phyloP scores from a whole-genome alignment of 192 early-diverging fungal species.

The Coemansia sp. region DNA sequence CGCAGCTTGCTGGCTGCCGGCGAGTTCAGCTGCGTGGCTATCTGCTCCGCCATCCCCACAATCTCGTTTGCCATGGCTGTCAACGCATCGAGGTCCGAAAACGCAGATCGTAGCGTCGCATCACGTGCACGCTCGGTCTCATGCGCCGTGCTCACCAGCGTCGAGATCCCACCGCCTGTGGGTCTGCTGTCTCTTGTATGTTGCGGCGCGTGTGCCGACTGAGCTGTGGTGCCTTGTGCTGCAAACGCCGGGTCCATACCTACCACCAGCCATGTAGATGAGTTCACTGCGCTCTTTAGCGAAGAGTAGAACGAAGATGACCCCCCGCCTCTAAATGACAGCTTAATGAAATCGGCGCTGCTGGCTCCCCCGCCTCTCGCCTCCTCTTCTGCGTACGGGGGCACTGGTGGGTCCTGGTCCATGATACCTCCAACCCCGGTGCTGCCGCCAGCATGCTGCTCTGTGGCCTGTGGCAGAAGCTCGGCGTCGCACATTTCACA shows the following conservation, averaged over 20 bases:
- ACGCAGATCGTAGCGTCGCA: conserved; percentile 74
- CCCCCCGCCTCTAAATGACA: conserved; percentile 83
- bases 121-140: conserved; percentile 65
- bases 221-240: background rate
- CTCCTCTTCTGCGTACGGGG: background rate
- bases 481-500: conserved; percentile 86
- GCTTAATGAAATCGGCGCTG: conserved; percentile 51
- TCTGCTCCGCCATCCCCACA: conserved; percentile 61
- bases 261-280: conserved; percentile 58
- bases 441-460: background rate
- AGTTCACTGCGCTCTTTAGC: conserved; percentile 63
- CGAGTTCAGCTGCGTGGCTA: conserved; percentile 52
- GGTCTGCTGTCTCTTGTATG: conserved; percentile 13
- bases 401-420: conserved; percentile 17
- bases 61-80: conserved; percentile 89
- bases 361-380: background rate
- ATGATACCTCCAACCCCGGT: background rate
- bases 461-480: conserved; percentile 36
- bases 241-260: conserved; percentile 17
- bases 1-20: conserved; percentile 47
- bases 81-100: conserved; percentile 84
- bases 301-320: conserved; percentile 58
- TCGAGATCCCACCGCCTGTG: conserved; percentile 40
- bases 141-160: conserved; percentile 59
- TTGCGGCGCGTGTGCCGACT: background rate